Percentiles rank a stretch among this genome's conserved stretches.
These are phyloP conservation scores for Tylopilus rubrobrunneus DNA, from an alignment of 768 basidiomycete species.

Conservation along the genomic window DNA sequence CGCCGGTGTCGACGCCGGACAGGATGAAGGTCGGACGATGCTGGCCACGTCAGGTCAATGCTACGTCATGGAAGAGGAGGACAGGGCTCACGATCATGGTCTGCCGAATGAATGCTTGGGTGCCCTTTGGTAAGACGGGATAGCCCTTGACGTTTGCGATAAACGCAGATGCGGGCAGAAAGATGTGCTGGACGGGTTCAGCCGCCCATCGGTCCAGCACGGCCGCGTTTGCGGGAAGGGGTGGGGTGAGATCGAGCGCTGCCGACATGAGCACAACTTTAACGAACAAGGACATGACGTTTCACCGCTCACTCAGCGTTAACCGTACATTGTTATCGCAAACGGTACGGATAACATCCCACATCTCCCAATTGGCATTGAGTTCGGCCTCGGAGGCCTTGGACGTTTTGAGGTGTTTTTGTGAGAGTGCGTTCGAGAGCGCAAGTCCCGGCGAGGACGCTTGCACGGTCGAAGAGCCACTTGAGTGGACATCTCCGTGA, in stretches of 20 bases:
- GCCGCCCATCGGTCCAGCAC: constrained; percentile 87
- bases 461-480: constrained; percentile 22
- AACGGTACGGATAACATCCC: constrained; percentile 89
- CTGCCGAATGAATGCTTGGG: constrained; percentile 86
- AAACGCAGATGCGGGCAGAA: constrained; percentile 86
- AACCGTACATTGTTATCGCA: constrained; percentile 80
- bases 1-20: constrained; percentile 55
- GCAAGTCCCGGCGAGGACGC: constrained; percentile 16
- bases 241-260: constrained; percentile 92
- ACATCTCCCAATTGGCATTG: constrained; percentile 94
- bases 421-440: constrained; percentile 20
- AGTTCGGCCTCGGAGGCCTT: constrained; percentile 52
- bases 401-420: constrained; percentile 25
- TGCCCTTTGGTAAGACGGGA: constrained; percentile 91
- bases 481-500: constrained; percentile 27
- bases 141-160: constrained; percentile 96
- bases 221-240: constrained; percentile 72
- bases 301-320: constrained; percentile 68
- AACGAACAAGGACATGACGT: constrained; percentile 1
- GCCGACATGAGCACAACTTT: constrained; percentile 14
- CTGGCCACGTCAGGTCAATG: constrained; percentile 39
- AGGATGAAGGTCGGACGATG: constrained; percentile 84
- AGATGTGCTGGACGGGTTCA: constrained; percentile 86
- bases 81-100: constrained; percentile 70
- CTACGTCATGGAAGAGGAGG: constrained; percentile 16